Percentiles rank a stretch among this genome's conserved stretches.
Conservation (phyloP, 2,329 filamentous ascomycete genomes). For the Ceratocystis cacaofunesta region DNA sequence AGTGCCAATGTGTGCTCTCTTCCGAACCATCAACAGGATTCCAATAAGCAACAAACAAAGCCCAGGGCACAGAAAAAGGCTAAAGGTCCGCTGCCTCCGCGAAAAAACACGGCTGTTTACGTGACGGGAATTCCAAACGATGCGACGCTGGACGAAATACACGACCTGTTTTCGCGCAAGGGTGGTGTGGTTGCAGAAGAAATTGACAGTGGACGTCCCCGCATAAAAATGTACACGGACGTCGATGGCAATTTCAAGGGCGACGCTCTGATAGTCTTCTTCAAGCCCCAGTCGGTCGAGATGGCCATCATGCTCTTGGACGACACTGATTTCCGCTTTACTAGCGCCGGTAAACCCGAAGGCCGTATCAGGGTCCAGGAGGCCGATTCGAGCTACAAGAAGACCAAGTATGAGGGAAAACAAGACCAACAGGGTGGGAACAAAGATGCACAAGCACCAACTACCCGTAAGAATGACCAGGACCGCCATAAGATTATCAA, state of each 20-base stretch:
- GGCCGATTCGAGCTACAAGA: conserved; percentile 87
- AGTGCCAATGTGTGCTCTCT: conserved; percentile 9
- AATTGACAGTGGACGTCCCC: conserved; percentile 71
- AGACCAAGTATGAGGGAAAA: conserved; percentile 51
- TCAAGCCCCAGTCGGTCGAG: conserved; percentile 83
- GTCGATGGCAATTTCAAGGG: conserved; percentile 77
- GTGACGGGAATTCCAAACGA: conserved; percentile 76
- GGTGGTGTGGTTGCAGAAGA: conserved; percentile 88
- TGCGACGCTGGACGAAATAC: conserved; percentile 64
- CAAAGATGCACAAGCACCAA: conserved; percentile 19
- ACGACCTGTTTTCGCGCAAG: conserved; percentile 66
- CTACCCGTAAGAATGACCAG: conserved; percentile 38
- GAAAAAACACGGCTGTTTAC: conserved; percentile 79
- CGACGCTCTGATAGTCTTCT: conserved; percentile 84
- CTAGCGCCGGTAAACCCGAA: conserved; percentile 33
- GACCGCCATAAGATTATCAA: conserved; percentile 84
- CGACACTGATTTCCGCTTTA: conserved; percentile 64
- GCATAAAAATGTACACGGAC: conserved; percentile 87
- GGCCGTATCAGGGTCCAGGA: conserved; percentile 67
- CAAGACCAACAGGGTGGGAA: conserved; percentile 26
- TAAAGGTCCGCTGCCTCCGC: conserved; percentile 35
- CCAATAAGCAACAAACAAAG: conserved; percentile 13
- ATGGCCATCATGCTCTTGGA: conserved; percentile 71
- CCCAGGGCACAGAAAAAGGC: conserved; percentile 32
- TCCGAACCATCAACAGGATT: conserved; percentile 9